These are phyloP conservation scores for Nakazawaea anatomiae DNA, from an alignment of 805 yeast genomes.

Conservation along the genomic window DNA sequence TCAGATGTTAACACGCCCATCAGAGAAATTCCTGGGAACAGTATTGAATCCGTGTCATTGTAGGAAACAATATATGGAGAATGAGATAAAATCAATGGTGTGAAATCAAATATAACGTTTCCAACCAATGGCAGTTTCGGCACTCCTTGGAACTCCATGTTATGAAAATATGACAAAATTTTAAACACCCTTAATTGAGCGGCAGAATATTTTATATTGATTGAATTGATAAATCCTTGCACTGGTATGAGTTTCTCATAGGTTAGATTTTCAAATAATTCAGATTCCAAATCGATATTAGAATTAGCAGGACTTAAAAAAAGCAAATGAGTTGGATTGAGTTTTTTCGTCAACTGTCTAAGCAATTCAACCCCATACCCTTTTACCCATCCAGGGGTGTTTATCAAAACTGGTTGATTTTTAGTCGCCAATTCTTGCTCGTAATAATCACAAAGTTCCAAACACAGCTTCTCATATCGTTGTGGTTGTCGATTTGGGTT, in stretches of 20 bases:
- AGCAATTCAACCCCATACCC: slow-evolving; percentile 75
- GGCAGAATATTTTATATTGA: slow-evolving; percentile 34
- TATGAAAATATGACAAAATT: slow-evolving; percentile 50
- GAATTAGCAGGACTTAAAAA: slow-evolving; percentile 40
- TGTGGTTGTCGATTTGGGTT: slow-evolving; percentile 66
- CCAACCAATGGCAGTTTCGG: not conserved
- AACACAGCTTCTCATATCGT: slow-evolving; percentile 41
- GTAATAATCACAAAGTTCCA: slow-evolving; percentile 20
- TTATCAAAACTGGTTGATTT: slow-evolving; percentile 47
- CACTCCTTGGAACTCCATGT: slow-evolving; percentile 16
- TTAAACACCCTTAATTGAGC: slow-evolving; percentile 47
- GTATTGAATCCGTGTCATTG: slow-evolving; percentile 1
- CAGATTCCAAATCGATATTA: slow-evolving; percentile 26
- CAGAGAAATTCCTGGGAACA: slow-evolving; percentile 29
- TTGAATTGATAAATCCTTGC: slow-evolving; percentile 25
- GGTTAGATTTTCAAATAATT: slow-evolving; percentile 20
- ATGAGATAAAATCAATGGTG: slow-evolving; percentile 29
- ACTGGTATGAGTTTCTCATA: slow-evolving; percentile 22
- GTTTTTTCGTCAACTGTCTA: slow-evolving; percentile 33
- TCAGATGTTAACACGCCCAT: slow-evolving; percentile 27
- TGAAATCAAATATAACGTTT: slow-evolving; percentile 29
- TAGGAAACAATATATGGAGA: slow-evolving; percentile 37
- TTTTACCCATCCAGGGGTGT: slow-evolving; percentile 89
- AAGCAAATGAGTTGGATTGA: slow-evolving; percentile 52
- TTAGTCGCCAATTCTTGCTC: slow-evolving; percentile 18